These are phyloP conservation scores for Calonectria crousiana DNA, from an alignment of 2,329 filamentous ascomycete genomes.

Conservation along the genomic window DNA sequence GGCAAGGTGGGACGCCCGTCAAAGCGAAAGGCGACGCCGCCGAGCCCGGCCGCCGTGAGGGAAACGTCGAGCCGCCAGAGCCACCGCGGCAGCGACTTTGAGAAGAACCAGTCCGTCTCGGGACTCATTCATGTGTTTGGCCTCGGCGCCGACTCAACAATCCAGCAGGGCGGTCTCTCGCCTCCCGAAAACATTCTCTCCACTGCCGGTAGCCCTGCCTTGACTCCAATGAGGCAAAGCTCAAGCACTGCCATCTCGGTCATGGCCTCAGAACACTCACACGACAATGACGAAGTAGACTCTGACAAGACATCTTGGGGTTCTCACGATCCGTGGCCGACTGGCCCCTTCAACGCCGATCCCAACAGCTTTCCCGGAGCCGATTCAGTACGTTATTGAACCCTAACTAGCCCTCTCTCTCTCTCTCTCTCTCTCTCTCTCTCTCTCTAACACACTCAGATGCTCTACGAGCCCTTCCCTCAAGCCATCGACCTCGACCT, in stretches of 20 bases:
- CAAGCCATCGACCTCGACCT: slow-evolving; percentile 18
- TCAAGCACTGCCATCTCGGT: neutral
- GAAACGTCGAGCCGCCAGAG: neutral
- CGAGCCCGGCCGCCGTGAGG: neutral
- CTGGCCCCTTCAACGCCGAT: neutral
- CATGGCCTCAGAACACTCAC: slow-evolving; percentile 8
- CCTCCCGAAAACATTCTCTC: slow-evolving; percentile 17
- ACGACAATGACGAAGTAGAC: slow-evolving; percentile 17
- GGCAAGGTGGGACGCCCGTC: slow-evolving; percentile 33
- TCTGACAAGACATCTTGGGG: slow-evolving; percentile 9
- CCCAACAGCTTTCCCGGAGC: slow-evolving; percentile 9
- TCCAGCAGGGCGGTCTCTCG: slow-evolving; percentile 4
- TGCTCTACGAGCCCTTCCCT: slow-evolving; percentile 15
- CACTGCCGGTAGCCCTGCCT: neutral
- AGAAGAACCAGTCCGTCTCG: slow-evolving; percentile 9
- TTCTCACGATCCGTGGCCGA: slow-evolving; percentile 18
- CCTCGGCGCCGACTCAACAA: neutral
- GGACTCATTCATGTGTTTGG: slow-evolving; percentile 17
- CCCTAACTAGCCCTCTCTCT: too few relatives aligned
- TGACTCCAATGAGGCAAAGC: slow-evolving; percentile 11
- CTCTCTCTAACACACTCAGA: slow-evolving; percentile 12
- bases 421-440: too few relatives aligned
- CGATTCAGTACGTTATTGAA: slow-evolving; percentile 9
- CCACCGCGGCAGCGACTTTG: neutral
- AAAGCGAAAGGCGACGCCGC: slow-evolving; percentile 22